Evolutionary conservation across 805 yeast species (phyloP), one percentile per base, ranked within the genome.

Genomic region (Hanseniaspora jakobsenii): DNA sequence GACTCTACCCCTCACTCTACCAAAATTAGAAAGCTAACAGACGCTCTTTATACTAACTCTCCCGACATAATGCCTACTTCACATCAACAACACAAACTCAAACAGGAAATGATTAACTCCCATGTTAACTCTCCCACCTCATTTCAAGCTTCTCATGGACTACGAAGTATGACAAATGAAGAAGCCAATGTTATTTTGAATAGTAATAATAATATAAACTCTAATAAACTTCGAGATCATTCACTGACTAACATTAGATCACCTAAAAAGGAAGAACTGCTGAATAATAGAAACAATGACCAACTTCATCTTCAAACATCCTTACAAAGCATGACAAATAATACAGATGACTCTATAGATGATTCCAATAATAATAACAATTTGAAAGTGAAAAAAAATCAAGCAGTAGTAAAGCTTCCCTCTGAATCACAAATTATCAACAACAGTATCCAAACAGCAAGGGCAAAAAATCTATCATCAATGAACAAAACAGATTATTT

Each of bases 401-500:
- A 36, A 26, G 16, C 36, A 6, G 26, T 30, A 24, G 31, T 22
- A 12, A 36, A 43, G 12, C 9, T 36, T 19, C 40, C 40, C 14
- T 31, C 32, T 21, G 47, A 43, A 36, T 43, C 47, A 3, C 47
- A 36, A 37, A 43, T 43, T 8, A 43, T 36, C 7, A 41, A 27
- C 13, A 42, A 18, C 16, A 27, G 29, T 27, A 13, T 41, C 2
- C 46, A 42, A 23, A 34, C 46, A 9, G 36, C 46, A 22, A 42
- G 50, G 38, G 21, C 41, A 27, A 29, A 45, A 18, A 43, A 38
- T 32, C 13, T 36, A n/a, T 36, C 47, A 9, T 36, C 48, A 18
- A 37, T 16, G 24, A 52, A 49, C 24, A 73, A 86, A 55, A 91
- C 95, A 0, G 97, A 87, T 56, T 75, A 85, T 49, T 91, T 91